These are phyloP conservation scores for Vigna nakashimae DNA, from an alignment of 306 rosid species.

Conservation along the genomic window DNA sequence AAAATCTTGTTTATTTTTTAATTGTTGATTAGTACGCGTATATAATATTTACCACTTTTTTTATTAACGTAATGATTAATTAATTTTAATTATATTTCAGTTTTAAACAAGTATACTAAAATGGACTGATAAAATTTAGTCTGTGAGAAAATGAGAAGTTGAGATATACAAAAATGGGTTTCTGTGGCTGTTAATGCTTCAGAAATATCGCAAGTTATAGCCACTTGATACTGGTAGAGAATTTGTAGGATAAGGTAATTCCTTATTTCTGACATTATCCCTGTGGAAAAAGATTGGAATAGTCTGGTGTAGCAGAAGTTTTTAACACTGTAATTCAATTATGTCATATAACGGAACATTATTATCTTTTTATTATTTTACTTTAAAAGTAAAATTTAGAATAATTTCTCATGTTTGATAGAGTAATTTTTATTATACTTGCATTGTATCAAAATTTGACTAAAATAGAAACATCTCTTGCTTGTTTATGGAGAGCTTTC, in stretches of 20 bases:
- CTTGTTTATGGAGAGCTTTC: not conserved
- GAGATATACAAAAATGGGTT: not conserved
- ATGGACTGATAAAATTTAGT: not conserved
- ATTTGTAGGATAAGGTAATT: not conserved
- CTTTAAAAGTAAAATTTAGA: not conserved
- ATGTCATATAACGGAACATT: not conserved
- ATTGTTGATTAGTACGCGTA: too few relatives aligned
- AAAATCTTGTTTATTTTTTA: too few relatives aligned
- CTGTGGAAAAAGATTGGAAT: not conserved
- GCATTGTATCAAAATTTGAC: not conserved
- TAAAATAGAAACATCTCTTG: not conserved
- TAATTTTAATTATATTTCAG: too few relatives aligned
- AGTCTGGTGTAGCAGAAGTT: not conserved
- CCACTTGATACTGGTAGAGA: not conserved
- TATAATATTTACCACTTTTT: too few relatives aligned
- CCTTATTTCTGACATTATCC: not conserved
- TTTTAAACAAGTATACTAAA: not conserved
- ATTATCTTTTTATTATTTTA: not conserved
- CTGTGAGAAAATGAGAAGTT: not conserved
- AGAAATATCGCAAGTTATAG: not conserved
- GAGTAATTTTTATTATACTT: not conserved
- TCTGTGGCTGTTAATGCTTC: not conserved
- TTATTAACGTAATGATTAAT: too few relatives aligned
- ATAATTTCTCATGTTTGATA: not conserved
- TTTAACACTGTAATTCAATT: not conserved